phyloP scores from a whole-genome alignment of 495 filamentous ascomycete genomes.

The Hypoxylon trugodes region DNA sequence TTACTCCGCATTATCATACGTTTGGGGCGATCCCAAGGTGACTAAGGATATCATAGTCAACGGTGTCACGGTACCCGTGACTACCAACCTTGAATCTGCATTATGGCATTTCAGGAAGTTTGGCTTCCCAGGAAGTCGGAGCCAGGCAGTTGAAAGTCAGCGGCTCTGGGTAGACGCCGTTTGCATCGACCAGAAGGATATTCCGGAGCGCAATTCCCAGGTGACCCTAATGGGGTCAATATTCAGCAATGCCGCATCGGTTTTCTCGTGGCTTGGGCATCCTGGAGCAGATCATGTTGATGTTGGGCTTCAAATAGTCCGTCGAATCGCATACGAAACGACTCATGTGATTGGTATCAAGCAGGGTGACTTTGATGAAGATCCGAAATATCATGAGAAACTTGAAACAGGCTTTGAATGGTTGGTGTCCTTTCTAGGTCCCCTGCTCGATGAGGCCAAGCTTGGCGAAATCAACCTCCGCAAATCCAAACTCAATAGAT shows the following conservation, averaged over 20 bases:
- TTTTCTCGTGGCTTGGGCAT: not conserved
- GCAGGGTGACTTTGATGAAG: too few relatives aligned
- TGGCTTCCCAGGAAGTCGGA: not conserved
- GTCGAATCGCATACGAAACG: too few relatives aligned
- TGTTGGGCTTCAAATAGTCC: not conserved
- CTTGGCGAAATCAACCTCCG: too few relatives aligned
- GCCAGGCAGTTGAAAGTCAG: not conserved
- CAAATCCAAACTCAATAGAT: too few relatives aligned
- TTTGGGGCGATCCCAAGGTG: conserved; percentile 33
- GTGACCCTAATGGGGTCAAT: conserved; percentile 60
- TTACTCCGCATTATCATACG: conserved; percentile 31
- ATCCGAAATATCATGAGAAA: not conserved
- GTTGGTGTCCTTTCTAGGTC: not conserved
- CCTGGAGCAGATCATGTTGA: not conserved
- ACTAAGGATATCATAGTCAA: conserved; percentile 22
- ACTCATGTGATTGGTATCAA: too few relatives aligned
- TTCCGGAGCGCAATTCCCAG: not conserved
- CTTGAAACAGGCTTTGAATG: not conserved
- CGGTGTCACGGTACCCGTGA: conserved; percentile 15
- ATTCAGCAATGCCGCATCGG: conserved; percentile 29
- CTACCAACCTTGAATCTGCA: conserved; percentile 26
- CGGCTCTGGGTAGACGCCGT: not conserved
- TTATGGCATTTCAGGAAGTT: conserved; percentile 17
- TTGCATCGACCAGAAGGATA: conserved; percentile 3
- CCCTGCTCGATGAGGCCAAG: not conserved